A percentile compares a stretch with the other conserved stretches of the same genome.
Conservation (phyloP, 768 basidiomycete species). For the Boletus sensibilis region DNA sequence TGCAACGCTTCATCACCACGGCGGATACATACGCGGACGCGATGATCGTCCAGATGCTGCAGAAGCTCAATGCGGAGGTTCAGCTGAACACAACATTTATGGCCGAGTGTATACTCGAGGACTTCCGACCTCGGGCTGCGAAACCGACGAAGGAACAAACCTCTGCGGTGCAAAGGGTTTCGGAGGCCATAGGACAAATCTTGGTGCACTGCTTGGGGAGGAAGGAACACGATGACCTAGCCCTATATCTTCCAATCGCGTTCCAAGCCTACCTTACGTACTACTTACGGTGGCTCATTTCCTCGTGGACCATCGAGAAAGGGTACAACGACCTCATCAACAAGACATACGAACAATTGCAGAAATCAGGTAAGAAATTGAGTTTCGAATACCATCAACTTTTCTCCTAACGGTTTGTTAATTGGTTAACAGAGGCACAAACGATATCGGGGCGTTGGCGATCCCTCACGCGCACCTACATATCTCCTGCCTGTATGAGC, state of each 20-base stretch:
- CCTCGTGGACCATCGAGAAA: conserved; percentile 12
- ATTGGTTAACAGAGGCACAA: conserved; percentile 4
- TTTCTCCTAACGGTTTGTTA: not conserved
- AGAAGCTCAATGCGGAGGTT: conserved; percentile 15
- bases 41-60: conserved; percentile 3
- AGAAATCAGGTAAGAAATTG: not conserved
- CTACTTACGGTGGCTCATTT: not conserved
- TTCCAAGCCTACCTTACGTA: conserved; percentile 9
- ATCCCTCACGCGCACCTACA: conserved; percentile 9
- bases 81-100: conserved; percentile 10
- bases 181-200: not conserved
- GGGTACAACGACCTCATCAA: conserved; percentile 1
- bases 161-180: not conserved
- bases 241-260: conserved; percentile 8
- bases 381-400: not conserved
- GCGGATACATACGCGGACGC: conserved; percentile 10
- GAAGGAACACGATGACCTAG: not conserved
- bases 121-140: not conserved
- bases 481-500: not conserved
- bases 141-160: not conserved
- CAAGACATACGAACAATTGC: conserved; percentile 8
- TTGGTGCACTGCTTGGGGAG: not conserved
- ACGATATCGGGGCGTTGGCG: conserved; percentile 13
- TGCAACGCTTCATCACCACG: conserved; percentile 1
- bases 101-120: conserved; percentile 1